Conservation (phyloP, 768 basidiomycete genomes). For the Kondoa subrosea region DNA sequence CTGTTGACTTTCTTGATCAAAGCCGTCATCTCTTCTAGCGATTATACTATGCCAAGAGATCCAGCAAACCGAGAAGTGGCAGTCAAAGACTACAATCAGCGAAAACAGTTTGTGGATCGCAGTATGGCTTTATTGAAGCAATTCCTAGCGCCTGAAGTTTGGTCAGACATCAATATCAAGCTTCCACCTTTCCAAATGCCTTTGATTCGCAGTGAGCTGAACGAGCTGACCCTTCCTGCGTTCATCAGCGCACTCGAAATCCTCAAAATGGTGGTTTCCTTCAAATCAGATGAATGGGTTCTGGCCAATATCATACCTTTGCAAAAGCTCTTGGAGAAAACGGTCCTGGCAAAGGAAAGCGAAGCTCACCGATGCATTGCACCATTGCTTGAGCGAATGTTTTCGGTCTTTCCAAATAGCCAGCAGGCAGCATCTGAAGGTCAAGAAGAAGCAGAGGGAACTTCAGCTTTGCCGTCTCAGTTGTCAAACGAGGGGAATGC, state of each 20-base stretch:
- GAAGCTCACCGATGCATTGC: constrained; percentile 36
- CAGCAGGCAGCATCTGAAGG: constrained; percentile 8
- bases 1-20: constrained; percentile 7
- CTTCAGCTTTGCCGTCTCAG: constrained; percentile 27
- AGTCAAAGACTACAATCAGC: constrained; percentile 45
- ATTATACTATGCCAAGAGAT: constrained; percentile 21
- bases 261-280: constrained; percentile 63
- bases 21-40: background rate
- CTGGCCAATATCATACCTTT: constrained; percentile 50
- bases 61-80: constrained; percentile 13
- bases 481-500: constrained; percentile 32
- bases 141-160: constrained; percentile 65
- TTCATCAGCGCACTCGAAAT: constrained; percentile 74
- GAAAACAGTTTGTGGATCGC: constrained; percentile 80
- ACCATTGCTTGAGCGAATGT: constrained; percentile 26
- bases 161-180: constrained; percentile 83
- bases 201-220: constrained; percentile 59
- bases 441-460: constrained; percentile 43
- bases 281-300: constrained; percentile 74
- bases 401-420: constrained; percentile 22
- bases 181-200: constrained; percentile 72
- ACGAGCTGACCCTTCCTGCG: constrained; percentile 47
- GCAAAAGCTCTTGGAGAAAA: constrained; percentile 71
- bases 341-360: constrained; percentile 47
- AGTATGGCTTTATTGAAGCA: constrained; percentile 40